Conservation (phyloP, 1,284 basidiomycete genomes). For the Heterobasidion annosum region DNA sequence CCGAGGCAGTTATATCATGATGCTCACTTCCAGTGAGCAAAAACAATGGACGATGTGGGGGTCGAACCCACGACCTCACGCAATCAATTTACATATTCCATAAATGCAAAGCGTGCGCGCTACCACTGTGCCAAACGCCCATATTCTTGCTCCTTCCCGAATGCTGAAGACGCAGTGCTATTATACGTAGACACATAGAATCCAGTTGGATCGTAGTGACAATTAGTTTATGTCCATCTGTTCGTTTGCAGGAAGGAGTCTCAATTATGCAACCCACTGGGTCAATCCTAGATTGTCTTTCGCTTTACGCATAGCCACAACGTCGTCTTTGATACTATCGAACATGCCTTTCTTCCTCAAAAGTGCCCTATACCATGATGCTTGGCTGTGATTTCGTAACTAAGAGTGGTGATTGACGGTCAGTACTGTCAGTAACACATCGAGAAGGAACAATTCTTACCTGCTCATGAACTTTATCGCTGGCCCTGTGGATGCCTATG, state of each 20-base stretch:
- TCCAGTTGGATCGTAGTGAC: too few relatives aligned
- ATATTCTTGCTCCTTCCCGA: too few relatives aligned
- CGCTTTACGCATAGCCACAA: neutral
- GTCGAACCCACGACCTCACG: conserved; percentile 9
- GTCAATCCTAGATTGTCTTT: neutral
- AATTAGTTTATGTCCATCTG: neutral
- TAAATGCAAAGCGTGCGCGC: conserved; percentile 13
- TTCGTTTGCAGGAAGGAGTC: neutral
- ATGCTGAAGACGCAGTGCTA: too few relatives aligned
- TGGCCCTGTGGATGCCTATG: neutral
- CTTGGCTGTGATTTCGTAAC: neutral
- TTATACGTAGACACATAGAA: too few relatives aligned
- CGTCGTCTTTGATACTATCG: neutral
- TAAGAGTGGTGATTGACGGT: neutral
- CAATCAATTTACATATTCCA: neutral
- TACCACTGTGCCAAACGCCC: conserved; percentile 16
- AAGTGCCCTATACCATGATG: neutral
- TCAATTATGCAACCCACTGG: too few relatives aligned
- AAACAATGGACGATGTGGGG: conserved; percentile 5
- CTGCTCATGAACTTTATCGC: neutral
- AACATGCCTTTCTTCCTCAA: neutral
- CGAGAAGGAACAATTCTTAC: neutral
- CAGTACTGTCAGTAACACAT: too few relatives aligned
- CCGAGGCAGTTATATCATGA: too few relatives aligned
- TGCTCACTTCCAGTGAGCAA: too few relatives aligned